These are phyloP conservation scores for Gamarada debralockiae DNA, from an alignment of 495 filamentous ascomycete species.

Conservation along the genomic window DNA sequence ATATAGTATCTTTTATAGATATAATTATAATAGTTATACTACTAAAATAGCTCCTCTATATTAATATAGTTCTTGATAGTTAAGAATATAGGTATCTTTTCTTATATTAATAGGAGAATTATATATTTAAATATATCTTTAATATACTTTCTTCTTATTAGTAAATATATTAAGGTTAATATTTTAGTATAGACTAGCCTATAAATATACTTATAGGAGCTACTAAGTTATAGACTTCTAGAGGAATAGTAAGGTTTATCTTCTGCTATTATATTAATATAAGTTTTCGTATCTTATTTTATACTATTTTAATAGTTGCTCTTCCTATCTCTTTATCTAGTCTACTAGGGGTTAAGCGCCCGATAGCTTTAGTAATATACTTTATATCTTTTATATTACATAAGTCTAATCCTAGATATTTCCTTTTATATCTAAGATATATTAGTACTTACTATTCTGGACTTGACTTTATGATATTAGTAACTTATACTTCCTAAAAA, in stretches of 20 bases:
- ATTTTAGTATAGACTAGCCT: conserved; percentile 8
- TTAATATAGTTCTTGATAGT: conserved; percentile 15
- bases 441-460: too few species aligned
- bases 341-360: conserved; percentile 4
- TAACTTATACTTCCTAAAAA: conserved; percentile 11
- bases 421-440: too few species aligned
- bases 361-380: conserved; percentile 10
- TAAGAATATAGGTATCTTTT: conserved; percentile 13
- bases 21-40: conserved; percentile 13
- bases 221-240: too few species aligned
- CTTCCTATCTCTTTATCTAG: conserved; percentile 13
- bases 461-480: conserved; percentile 11
- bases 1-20: conserved; percentile 3
- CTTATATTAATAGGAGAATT: conserved; percentile 11
- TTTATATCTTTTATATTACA: conserved; percentile 16
- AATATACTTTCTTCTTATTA: conserved; percentile 12
- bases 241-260: neutral
- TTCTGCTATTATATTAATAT: neutral
- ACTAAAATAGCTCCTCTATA: conserved; percentile 10
- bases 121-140: conserved; percentile 10
- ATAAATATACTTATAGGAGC: too few species aligned
- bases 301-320: conserved; percentile 1
- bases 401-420: too few species aligned
- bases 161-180: conserved; percentile 15
- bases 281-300: neutral